A percentile compares a stretch with the other conserved stretches of the same genome.
Evolutionary conservation across 139 green algal genomes (phyloP).

Genomic region (Micractinium conductrix): DNA sequence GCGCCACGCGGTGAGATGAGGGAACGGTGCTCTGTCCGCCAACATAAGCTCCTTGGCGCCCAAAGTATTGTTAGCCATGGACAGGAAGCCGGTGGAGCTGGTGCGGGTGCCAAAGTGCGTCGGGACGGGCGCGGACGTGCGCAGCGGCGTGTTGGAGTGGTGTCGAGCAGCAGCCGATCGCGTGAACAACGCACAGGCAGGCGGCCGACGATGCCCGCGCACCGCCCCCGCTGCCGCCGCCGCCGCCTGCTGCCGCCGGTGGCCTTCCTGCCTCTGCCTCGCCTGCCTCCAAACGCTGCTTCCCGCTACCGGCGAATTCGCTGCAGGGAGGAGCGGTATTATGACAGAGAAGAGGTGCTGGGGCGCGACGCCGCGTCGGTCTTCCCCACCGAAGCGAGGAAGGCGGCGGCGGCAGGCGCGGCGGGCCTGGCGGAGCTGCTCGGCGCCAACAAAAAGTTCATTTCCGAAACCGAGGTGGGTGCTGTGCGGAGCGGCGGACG

Average conservation of each 20-base stretch:
- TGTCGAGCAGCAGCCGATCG: no score
- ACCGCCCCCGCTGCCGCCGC: not conserved
- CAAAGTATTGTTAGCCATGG: conserved; percentile 3
- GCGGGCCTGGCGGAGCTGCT: conserved; percentile 59
- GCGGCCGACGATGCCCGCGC: no score
- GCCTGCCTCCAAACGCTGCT: not conserved
- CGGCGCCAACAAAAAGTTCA: conserved; percentile 64
- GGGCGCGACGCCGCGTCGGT: conserved; percentile 71
- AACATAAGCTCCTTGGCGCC: no score
- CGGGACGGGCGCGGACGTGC: no score
- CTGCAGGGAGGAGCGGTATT: conserved; percentile 72
- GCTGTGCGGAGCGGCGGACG: no score
- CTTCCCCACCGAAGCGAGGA: conserved; percentile 65
- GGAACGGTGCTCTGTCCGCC: no score
- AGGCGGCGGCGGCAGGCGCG: conserved; percentile 12
- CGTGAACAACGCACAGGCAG: no score
- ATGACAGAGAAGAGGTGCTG: conserved; percentile 69
- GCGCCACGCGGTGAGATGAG: no score
- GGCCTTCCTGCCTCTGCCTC: not conserved
- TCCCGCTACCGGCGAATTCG: not conserved
- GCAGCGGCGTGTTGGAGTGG: no score
- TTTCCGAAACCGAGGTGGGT: conserved; percentile 76
- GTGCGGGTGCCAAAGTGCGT: conserved; percentile 50
- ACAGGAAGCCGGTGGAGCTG: conserved; percentile 40
- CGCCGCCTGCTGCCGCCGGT: not conserved